phyloP scores from a whole-genome alignment of 768 basidiomycete species.

The Mrakia blollopis region DNA sequence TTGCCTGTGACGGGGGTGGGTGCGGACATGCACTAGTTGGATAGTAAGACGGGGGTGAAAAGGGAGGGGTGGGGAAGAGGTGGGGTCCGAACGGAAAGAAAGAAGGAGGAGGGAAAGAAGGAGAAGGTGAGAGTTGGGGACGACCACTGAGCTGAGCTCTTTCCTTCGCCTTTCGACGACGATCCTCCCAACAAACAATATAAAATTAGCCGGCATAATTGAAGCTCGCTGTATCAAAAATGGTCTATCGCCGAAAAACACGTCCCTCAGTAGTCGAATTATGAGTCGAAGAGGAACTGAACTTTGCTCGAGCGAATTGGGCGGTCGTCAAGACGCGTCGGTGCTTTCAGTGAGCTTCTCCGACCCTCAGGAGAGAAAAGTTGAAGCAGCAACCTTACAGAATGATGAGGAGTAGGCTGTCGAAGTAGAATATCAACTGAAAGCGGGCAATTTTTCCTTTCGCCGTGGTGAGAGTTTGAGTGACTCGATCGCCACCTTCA shows the following conservation, averaged over 20 bases:
- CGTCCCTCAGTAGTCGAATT: too few species aligned
- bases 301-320: neutral
- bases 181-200: too few species aligned
- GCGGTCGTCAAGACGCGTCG: neutral
- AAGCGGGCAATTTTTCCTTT: neutral
- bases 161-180: too few species aligned
- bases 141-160: neutral
- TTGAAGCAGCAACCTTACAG: too few species aligned
- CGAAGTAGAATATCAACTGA: neutral
- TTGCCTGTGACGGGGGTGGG: neutral
- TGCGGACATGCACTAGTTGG: neutral
- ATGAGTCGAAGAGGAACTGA: too few species aligned
- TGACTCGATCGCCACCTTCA: neutral
- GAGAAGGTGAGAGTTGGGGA: neutral
- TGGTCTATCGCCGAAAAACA: too few species aligned
- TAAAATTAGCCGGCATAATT: too few species aligned
- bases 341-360: neutral
- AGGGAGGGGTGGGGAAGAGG: too few species aligned
- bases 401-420: too few species aligned
- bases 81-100: neutral
- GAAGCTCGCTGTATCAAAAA: too few species aligned
- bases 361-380: neutral
- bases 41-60: neutral
- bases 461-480: neutral
- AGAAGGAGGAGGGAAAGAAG: slow-evolving; percentile 12